These are phyloP conservation scores for Candida orba DNA, from an alignment of 805 yeast species.

Conservation along the genomic window DNA sequence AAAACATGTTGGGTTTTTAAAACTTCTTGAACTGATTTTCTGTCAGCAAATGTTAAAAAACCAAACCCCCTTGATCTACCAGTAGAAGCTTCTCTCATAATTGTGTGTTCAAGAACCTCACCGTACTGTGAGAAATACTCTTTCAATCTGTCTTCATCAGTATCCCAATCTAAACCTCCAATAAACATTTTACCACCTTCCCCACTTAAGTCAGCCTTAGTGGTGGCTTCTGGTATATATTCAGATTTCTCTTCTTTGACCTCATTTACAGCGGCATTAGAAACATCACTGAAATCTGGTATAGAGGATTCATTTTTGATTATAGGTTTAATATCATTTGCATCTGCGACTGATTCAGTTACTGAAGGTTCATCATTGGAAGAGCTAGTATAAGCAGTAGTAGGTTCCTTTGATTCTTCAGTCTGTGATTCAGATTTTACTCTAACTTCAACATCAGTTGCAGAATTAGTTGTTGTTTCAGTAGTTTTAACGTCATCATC, in stretches of 20 bases:
- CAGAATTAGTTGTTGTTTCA: conserved; percentile 12
- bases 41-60: conserved; percentile 76
- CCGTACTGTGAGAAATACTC: conserved; percentile 86
- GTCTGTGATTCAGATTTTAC: background rate
- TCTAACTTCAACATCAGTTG: background rate
- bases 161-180: conserved; percentile 98
- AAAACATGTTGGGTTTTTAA: conserved; percentile 78
- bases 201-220: conserved; percentile 46
- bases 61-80: conserved; percentile 96
- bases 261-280: background rate
- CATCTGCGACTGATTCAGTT: background rate
- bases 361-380: background rate
- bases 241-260: background rate
- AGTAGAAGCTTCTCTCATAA: conserved; percentile 83
- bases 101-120: conserved; percentile 78
- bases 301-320: background rate
- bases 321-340: background rate
- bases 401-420: background rate
- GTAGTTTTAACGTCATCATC: conserved; percentile 24
- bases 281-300: background rate
- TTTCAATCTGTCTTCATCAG: conserved; percentile 79
- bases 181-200: conserved; percentile 90
- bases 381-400: background rate
- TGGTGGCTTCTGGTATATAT: conserved; percentile 3
- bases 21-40: conserved; percentile 81